A percentile compares a stretch with the other conserved stretches of the same genome.
phyloP scores from a whole-genome alignment of 208 protist species.

The Crithidia acanthocephali region DNA sequence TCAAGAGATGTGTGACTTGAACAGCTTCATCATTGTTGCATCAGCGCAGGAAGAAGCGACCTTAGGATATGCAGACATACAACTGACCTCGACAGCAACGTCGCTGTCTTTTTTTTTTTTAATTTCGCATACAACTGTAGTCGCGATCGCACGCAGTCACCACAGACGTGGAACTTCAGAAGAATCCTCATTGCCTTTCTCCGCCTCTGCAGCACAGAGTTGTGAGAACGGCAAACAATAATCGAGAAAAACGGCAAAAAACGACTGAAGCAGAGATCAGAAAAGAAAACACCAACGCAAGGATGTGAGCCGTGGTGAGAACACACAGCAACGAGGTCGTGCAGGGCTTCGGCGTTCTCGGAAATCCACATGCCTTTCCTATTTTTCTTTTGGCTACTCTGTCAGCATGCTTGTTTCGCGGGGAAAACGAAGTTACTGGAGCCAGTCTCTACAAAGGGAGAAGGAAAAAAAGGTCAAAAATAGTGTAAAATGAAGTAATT shows the following conservation, averaged over 20 bases:
- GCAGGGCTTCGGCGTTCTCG: background rate
- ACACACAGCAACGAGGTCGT: background rate
- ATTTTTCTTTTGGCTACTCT: no score
- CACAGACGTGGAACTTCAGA: background rate
- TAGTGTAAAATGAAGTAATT: background rate
- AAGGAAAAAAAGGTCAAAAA: background rate
- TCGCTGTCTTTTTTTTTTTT: background rate
- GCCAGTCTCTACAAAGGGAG: background rate
- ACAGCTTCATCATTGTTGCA: no score
- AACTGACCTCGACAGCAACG: no score
- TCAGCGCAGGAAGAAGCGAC: background rate
- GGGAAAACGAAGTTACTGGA: background rate
- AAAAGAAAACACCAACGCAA: slow-evolving; percentile 3
- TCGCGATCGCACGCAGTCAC: background rate
- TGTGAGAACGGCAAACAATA: no score
- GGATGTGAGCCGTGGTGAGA: no score
- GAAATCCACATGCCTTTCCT: background rate
- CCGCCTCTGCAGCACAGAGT: background rate
- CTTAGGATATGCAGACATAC: no score
- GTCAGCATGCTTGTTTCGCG: no score
- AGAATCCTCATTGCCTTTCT: background rate
- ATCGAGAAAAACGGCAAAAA: background rate
- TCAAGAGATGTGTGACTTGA: no score
- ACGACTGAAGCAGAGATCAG: background rate
- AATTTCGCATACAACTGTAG: background rate